Percentiles rank a stretch among this genome's conserved stretches.
phyloP scores from a whole-genome alignment of 345 rosid genomes.

The Clarkia xantiana region DNA sequence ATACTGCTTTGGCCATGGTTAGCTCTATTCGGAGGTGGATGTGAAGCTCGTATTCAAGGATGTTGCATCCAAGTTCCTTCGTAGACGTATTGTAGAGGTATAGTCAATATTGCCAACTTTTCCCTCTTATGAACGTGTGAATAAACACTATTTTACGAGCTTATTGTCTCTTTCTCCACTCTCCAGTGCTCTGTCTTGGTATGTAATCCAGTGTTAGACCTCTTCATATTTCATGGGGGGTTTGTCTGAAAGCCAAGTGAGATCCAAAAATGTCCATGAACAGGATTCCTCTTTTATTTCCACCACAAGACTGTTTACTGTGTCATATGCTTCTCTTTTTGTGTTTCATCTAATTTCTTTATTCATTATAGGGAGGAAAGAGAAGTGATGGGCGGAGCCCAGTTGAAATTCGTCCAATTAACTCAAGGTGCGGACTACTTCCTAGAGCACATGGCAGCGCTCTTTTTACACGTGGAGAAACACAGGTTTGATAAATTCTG shows the following conservation, averaged over 20 bases:
- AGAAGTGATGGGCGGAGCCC: constrained; percentile 89
- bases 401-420: constrained; percentile 73
- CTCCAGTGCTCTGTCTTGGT: too few relatives aligned
- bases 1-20: constrained; percentile 12
- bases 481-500: constrained; percentile 44
- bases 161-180: background rate
- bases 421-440: constrained; percentile 76
- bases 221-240: too few relatives aligned
- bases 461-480: constrained; percentile 99
- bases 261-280: too few relatives aligned
- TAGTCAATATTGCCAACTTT: constrained; percentile 7
- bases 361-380: constrained; percentile 62
- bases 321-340: background rate
- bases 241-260: too few relatives aligned
- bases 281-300: too few relatives aligned
- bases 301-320: background rate
- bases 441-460: constrained; percentile 98
- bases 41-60: constrained; percentile 97
- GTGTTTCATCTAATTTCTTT: constrained; percentile 1
- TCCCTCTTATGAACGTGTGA: background rate
- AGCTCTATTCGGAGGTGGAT: constrained; percentile 87
- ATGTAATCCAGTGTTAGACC: too few relatives aligned
- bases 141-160: background rate
- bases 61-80: constrained; percentile 68
- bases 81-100: constrained; percentile 94